These are phyloP conservation scores for Elongisporangium senticosum DNA, from an alignment of 352 stramenopile genomes.

Conservation along the genomic window DNA sequence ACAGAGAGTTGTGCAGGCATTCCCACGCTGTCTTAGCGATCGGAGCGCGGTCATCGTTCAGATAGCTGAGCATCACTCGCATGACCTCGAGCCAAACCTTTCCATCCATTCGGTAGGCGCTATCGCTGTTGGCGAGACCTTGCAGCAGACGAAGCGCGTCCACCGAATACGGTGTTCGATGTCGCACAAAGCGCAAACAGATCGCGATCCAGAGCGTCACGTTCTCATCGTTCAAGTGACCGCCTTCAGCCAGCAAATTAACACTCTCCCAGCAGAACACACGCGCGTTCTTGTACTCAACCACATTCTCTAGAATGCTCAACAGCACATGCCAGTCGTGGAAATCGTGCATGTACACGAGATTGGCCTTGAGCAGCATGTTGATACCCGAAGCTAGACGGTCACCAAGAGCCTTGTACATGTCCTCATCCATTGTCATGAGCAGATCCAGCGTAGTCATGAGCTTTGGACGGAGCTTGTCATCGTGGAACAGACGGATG, in stretches of 20 bases:
- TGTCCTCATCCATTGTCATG: constrained; percentile 71
- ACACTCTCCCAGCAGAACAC: constrained; percentile 76
- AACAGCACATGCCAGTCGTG: constrained; percentile 73
- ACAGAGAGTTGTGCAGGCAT: constrained; percentile 74
- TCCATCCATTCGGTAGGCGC: constrained; percentile 66
- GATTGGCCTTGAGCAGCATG: constrained; percentile 81
- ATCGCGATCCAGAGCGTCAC: constrained; percentile 80
- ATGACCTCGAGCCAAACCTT: constrained; percentile 79
- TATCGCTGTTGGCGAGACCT: constrained; percentile 66
- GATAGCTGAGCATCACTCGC: constrained; percentile 80
- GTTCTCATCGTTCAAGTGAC: constrained; percentile 72
- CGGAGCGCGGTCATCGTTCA: constrained; percentile 69
- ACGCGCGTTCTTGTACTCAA: constrained; percentile 72
- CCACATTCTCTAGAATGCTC: constrained; percentile 68
- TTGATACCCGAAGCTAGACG: constrained; percentile 75
- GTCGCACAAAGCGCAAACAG: constrained; percentile 69
- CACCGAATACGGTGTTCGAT: constrained; percentile 70
- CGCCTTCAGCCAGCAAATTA: constrained; percentile 57
- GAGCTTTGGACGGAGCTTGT: constrained; percentile 72
- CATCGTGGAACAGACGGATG: constrained; percentile 84
- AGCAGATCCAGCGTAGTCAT: constrained; percentile 76
- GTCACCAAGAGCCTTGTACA: constrained; percentile 78
- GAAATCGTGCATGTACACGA: constrained; percentile 86
- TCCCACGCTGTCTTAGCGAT: constrained; percentile 83
- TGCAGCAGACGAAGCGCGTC: constrained; percentile 74